A percentile compares a stretch with the other conserved stretches of the same genome.
phyloP scores from a whole-genome alignment of 1,139 yeast genomes.

The Taiozyma onychis region DNA sequence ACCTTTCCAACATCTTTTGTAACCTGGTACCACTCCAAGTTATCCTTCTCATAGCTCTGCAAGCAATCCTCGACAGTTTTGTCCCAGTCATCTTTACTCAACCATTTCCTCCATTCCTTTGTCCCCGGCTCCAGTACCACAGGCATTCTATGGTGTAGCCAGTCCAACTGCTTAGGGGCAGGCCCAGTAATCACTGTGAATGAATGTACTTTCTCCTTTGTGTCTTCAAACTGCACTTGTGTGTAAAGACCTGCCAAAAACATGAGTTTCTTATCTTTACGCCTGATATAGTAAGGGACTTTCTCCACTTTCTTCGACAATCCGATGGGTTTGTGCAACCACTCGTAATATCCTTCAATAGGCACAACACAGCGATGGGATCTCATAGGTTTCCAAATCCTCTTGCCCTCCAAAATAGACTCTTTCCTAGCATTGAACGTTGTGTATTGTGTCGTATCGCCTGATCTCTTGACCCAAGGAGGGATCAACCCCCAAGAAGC shows the following conservation, averaged over 20 bases:
- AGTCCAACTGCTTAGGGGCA: constrained; percentile 52
- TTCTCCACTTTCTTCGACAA: constrained; percentile 31
- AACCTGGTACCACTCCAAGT: constrained; percentile 51
- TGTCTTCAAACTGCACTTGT: constrained; percentile 26
- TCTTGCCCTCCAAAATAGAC: constrained; percentile 36
- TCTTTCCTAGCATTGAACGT: constrained; percentile 67
- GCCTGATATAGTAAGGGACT: constrained; percentile 60
- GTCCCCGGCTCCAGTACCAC: constrained; percentile 56
- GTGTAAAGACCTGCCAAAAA: constrained; percentile 68
- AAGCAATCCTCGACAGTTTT: constrained; percentile 32
- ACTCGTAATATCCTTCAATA: constrained; percentile 80
- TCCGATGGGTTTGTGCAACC: constrained; percentile 40
- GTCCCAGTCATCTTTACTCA: constrained; percentile 39
- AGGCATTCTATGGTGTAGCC: constrained; percentile 81
- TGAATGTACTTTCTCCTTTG: constrained; percentile 36
- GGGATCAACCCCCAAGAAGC: constrained; percentile 66
- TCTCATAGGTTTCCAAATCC: constrained; percentile 46
- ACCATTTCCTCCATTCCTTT: constrained; percentile 56
- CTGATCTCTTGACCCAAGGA: constrained; percentile 37
- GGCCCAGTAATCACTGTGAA: constrained; percentile 73
- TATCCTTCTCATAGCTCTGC: constrained; percentile 36
- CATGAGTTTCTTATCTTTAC: constrained; percentile 45
- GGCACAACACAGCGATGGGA: constrained; percentile 64
- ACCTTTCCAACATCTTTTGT: constrained; percentile 61
- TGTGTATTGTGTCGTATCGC: constrained; percentile 29